phyloP scores from a whole-genome alignment of 2,329 filamentous ascomycete genomes.

The Fusarium protoensiforme region DNA sequence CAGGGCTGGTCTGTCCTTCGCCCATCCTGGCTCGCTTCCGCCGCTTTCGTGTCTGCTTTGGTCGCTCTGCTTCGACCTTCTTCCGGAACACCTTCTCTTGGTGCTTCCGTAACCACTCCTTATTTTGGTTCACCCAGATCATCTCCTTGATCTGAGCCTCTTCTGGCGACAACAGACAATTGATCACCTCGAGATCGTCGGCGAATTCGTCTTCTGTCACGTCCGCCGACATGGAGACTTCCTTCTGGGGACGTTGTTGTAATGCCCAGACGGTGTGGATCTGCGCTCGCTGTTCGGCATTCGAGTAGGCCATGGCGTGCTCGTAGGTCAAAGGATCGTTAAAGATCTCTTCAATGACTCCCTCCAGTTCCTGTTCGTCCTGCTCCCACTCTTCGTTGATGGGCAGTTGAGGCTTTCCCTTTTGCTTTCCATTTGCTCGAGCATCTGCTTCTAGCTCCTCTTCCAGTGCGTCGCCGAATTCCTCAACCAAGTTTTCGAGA shows the following conservation, averaged over 20 bases:
- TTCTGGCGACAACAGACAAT: slow-evolving; percentile 78
- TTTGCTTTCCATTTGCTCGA: slow-evolving; percentile 36
- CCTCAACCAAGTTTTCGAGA: slow-evolving; percentile 55
- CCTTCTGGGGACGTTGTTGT: slow-evolving; percentile 58
- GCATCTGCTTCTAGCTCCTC: slow-evolving; percentile 37
- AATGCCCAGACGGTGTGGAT: slow-evolving; percentile 65
- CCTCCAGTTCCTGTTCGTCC: slow-evolving; percentile 73
- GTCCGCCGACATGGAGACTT: slow-evolving; percentile 69
- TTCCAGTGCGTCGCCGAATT: slow-evolving; percentile 57
- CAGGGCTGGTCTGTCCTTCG: slow-evolving; percentile 73
- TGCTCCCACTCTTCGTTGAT: slow-evolving; percentile 72
- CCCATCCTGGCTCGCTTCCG: slow-evolving; percentile 68
- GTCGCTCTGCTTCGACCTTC: slow-evolving; percentile 69
- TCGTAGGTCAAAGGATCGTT: slow-evolving; percentile 68
- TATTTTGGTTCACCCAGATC: slow-evolving; percentile 95
- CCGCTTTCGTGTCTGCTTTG: slow-evolving; percentile 67
- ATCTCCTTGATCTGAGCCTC: slow-evolving; percentile 87
- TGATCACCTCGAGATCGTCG: slow-evolving; percentile 86
- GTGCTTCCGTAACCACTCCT: slow-evolving; percentile 88
- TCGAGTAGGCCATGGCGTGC: slow-evolving; percentile 68
- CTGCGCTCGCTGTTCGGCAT: slow-evolving; percentile 65
- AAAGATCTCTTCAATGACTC: slow-evolving; percentile 77
- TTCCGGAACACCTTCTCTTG: slow-evolving; percentile 84
- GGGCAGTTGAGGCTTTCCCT: slow-evolving; percentile 58
- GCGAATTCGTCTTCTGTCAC: slow-evolving; percentile 87